Percentiles rank a stretch among this genome's conserved stretches.
These are phyloP conservation scores for Trametes hirsuta DNA, from an alignment of 1,284 basidiomycete species.

Conservation along the genomic window DNA sequence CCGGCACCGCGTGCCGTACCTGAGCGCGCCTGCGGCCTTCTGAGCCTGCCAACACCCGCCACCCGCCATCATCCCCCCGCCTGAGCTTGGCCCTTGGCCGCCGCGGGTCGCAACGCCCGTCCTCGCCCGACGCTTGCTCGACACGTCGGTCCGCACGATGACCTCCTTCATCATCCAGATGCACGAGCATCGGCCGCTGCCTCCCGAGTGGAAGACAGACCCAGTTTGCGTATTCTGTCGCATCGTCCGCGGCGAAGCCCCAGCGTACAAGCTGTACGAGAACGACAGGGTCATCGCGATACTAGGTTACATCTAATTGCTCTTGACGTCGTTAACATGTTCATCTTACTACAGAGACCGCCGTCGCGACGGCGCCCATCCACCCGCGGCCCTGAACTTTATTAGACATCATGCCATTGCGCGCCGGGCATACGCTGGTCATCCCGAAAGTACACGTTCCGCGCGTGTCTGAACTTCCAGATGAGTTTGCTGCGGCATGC, in stretches of 20 bases:
- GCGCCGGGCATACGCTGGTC: constrained; percentile 69
- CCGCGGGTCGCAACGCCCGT: neutral
- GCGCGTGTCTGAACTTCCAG: constrained; percentile 65
- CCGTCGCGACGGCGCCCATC: neutral
- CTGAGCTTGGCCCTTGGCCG: neutral
- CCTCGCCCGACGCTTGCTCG: neutral
- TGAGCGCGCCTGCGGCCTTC: neutral
- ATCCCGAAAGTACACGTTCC: constrained; percentile 67
- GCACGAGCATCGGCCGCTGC: constrained; percentile 51
- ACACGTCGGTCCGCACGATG: constrained; percentile 41
- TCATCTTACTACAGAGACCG: constrained; percentile 2
- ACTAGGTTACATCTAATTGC: constrained; percentile 48
- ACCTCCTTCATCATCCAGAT: constrained; percentile 73
- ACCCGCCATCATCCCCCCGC: neutral
- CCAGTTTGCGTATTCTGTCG: constrained; percentile 64
- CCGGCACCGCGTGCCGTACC: neutral
- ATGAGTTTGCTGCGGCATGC: constrained; percentile 59
- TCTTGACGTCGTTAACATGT: constrained; percentile 7
- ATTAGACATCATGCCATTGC: constrained; percentile 70
- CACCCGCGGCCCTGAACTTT: neutral
- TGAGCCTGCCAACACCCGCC: constrained; percentile 1
- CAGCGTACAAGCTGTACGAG: constrained; percentile 60
- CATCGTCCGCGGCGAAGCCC: constrained; percentile 53
- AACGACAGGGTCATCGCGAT: constrained; percentile 70
- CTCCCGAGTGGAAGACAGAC: constrained; percentile 49